Evolutionary conservation across 2,329 filamentous ascomycete genomes (phyloP).

Genomic region (Coniochaeta sp.): DNA sequence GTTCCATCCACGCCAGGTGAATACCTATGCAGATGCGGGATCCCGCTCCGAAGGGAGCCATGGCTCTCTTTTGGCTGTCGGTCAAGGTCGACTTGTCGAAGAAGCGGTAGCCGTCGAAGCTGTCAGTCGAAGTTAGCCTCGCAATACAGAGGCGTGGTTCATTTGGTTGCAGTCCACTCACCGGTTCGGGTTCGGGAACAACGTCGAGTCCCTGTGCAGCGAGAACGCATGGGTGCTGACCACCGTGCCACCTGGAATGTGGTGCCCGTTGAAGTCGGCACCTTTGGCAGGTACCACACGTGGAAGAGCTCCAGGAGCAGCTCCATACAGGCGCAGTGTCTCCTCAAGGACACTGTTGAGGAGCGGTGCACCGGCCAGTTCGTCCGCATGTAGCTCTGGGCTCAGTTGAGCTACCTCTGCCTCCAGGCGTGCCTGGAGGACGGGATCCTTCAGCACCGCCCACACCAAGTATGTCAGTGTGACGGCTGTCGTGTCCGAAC

Average conservation of each 20-base stretch:
- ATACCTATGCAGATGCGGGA: background rate
- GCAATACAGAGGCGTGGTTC: too few species aligned
- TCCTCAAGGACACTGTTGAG: slow-evolving; percentile 26
- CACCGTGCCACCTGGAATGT: slow-evolving; percentile 21
- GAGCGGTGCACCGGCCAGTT: slow-evolving; percentile 13
- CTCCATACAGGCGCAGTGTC: slow-evolving; percentile 22
- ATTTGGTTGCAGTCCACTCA: too few species aligned
- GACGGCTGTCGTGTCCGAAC: slow-evolving; percentile 32
- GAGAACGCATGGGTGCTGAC: slow-evolving; percentile 28
- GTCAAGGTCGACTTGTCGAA: background rate
- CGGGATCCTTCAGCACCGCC: slow-evolving; percentile 12
- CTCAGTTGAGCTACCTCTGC: background rate
- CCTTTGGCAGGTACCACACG: slow-evolving; percentile 19
- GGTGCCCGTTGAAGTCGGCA: slow-evolving; percentile 18
- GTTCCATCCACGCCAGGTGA: background rate
- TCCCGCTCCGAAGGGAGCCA: background rate
- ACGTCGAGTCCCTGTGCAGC: slow-evolving; percentile 20
- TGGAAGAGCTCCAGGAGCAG: slow-evolving; percentile 21
- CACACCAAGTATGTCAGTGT: slow-evolving; percentile 30
- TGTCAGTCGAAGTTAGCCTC: background rate
- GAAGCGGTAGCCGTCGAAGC: background rate
- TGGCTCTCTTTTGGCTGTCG: background rate
- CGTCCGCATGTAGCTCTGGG: slow-evolving; percentile 14
- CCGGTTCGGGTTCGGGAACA: slow-evolving; percentile 23
- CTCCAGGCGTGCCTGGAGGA: slow-evolving; percentile 12